Evolutionary conservation across 2,329 filamentous ascomycete genomes (phyloP), one percentile per base, ranked within the genome.

Genomic region (Clonostachys byssicola): DNA sequence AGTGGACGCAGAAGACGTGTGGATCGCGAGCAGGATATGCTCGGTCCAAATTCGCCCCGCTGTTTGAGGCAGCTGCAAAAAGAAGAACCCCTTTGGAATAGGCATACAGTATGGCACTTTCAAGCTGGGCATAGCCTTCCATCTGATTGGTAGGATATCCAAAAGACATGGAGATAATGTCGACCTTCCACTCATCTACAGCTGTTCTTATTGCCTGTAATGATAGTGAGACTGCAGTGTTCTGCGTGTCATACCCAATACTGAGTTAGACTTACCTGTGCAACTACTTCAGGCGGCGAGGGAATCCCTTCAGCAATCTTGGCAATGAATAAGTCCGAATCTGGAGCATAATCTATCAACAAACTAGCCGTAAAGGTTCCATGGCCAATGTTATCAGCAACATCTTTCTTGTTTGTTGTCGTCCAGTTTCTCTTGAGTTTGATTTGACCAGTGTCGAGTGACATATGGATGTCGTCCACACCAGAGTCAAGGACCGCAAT

Each of bases 131-230:
- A 23, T 45, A 35, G 6, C 42, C 44, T 13, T 45, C 46, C 13
- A 44, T 30, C 6, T 49, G n/a, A 14, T 14, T 20, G 6, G 45
- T 17, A 10, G 41, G 47, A 23, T n/a, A 49, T 5, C 56, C 57
- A 36, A 57, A 56, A 3, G 53, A 57, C 50, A 57, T 53, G 35
- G 52, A 57, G 30, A 57, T 53, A 16, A 56, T 51, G 17, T 56
- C 54, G 3, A 54, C 53, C 1, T 46, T 14, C 51, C 53, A 53
- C 2, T 43, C 36, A 1, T 48, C 16, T 4, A 50, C 45, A 4
- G 49, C 52, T n/a, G 45, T n/a, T 1, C 47, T 35, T 6, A 56
- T 54, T 6, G 52, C 54, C 54, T 56, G 10, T 20, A 17, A 13
- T 14, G 7, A 17, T 45, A 18, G 30, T 40, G 38, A 43, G 42